Conservation (phyloP, 805 yeast genomes). For the Cyberlindnera lachancei region DNA sequence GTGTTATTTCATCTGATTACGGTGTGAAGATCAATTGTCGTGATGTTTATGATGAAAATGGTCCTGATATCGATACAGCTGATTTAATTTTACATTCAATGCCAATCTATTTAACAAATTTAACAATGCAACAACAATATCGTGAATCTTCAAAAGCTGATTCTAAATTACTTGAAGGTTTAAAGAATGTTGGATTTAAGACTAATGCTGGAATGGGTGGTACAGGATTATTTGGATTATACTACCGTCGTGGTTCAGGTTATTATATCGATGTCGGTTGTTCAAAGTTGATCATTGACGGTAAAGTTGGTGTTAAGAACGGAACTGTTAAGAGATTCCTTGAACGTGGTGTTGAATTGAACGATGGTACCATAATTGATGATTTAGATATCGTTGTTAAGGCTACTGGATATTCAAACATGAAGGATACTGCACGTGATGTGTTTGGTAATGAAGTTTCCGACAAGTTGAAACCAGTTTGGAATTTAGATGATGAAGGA, state of each 20-base stretch:
- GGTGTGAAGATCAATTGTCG: conserved; percentile 26
- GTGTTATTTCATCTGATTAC: conserved; percentile 30
- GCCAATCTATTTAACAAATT: conserved; percentile 29
- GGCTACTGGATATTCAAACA: conserved; percentile 38
- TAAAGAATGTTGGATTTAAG: conserved; percentile 31
- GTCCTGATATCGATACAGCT: conserved; percentile 31
- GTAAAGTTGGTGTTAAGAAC: conserved; percentile 30
- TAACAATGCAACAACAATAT: conserved; percentile 30
- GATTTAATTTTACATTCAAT: conserved; percentile 29
- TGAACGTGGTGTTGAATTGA: conserved; percentile 31
- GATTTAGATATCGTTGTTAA: conserved; percentile 33
- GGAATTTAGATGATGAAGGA: conserved; percentile 39
- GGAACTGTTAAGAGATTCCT: conserved; percentile 30
- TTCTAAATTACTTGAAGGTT: conserved; percentile 25
- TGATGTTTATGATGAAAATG: conserved; percentile 30
- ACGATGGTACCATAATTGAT: conserved; percentile 30
- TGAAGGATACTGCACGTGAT: conserved; percentile 33
- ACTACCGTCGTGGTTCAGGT: conserved; percentile 37
- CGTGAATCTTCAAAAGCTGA: conserved; percentile 28
- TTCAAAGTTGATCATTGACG: conserved; percentile 31
- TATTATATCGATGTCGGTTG: conserved; percentile 41
- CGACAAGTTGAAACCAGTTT: conserved; percentile 29
- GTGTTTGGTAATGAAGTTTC: conserved; percentile 32
- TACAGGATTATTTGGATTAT: conserved; percentile 34
- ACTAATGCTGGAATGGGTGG: conserved; percentile 36